Conservation (phyloP, 805 yeast species). For the Kodamaea restingae region DNA sequence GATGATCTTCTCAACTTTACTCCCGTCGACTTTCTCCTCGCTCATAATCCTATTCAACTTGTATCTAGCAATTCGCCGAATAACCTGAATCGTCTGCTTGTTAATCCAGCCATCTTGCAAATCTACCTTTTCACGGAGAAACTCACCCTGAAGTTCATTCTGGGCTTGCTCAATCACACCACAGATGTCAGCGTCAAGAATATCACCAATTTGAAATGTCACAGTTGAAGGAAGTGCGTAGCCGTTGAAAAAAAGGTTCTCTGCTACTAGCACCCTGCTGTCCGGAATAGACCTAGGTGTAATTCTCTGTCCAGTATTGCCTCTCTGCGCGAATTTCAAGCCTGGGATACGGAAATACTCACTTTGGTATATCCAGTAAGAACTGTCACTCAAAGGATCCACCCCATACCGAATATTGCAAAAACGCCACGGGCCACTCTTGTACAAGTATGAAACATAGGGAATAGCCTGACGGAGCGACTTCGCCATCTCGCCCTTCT, state of each 20-base stretch:
- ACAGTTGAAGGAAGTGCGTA: conserved; percentile 61
- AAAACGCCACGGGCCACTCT: conserved; percentile 94
- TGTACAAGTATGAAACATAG: conserved; percentile 72
- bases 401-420: conserved; percentile 74
- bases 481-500: conserved; percentile 40
- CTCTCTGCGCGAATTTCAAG: conserved; percentile 13
- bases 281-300: conserved; percentile 23
- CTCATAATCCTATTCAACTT: conserved; percentile 61
- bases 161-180: conserved; percentile 35
- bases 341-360: conserved; percentile 69
- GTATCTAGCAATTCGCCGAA: conserved; percentile 68
- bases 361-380: conserved; percentile 68
- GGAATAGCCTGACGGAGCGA: conserved; percentile 75
- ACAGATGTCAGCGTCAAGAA: conserved; percentile 60
- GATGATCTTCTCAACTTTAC: conserved; percentile 41
- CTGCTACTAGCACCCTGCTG: conserved; percentile 14
- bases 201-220: conserved; percentile 75
- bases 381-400: conserved; percentile 60
- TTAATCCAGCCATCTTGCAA: conserved; percentile 80
- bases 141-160: conserved; percentile 30
- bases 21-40: conserved; percentile 43
- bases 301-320: conserved; percentile 12
- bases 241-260: conserved; percentile 65
- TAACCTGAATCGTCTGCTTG: conserved; percentile 54
- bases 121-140: conserved; percentile 33